Conservation (phyloP, 2,329 filamentous ascomycete genomes). For the Cytospora leucostoma region DNA sequence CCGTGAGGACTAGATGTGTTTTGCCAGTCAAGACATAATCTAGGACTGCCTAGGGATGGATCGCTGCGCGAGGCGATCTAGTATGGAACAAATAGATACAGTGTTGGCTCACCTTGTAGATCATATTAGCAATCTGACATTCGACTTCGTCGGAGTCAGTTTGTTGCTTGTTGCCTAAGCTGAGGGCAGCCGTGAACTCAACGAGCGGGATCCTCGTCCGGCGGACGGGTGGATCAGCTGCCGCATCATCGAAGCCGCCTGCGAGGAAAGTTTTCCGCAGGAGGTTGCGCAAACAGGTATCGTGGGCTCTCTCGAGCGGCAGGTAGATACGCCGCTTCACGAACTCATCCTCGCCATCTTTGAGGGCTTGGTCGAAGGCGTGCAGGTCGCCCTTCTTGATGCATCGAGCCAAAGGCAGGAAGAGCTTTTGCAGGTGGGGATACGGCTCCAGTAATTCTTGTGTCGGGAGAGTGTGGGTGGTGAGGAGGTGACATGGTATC, state of each 20-base stretch:
- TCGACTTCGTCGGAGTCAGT: slow-evolving; percentile 93
- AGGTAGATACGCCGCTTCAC: slow-evolving; percentile 92
- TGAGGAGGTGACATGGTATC: slow-evolving; percentile 89
- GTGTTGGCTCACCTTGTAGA: slow-evolving; percentile 76
- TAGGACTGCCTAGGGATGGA: background rate
- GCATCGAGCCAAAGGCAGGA: slow-evolving; percentile 73
- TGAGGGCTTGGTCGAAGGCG: slow-evolving; percentile 80
- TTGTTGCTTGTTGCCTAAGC: slow-evolving; percentile 66
- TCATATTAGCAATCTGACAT: slow-evolving; percentile 92
- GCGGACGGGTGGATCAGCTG: slow-evolving; percentile 54
- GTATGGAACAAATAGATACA: background rate
- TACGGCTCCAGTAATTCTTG: slow-evolving; percentile 70
- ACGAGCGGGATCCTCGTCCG: slow-evolving; percentile 78
- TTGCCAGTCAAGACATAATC: background rate
- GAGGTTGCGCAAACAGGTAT: slow-evolving; percentile 88
- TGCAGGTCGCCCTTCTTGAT: slow-evolving; percentile 82
- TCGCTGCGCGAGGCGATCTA: background rate
- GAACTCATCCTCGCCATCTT: slow-evolving; percentile 85
- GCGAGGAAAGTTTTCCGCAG: slow-evolving; percentile 87
- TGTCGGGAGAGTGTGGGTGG: slow-evolving; percentile 80
- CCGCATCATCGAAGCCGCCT: slow-evolving; percentile 75
- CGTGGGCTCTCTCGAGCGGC: slow-evolving; percentile 86
- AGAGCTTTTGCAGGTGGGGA: slow-evolving; percentile 74
- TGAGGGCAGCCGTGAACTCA: slow-evolving; percentile 84
- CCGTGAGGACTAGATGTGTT: too few species aligned